Conservation (phyloP, 176 grass and related monocot species). For the Eragrostis nindensis region DNA sequence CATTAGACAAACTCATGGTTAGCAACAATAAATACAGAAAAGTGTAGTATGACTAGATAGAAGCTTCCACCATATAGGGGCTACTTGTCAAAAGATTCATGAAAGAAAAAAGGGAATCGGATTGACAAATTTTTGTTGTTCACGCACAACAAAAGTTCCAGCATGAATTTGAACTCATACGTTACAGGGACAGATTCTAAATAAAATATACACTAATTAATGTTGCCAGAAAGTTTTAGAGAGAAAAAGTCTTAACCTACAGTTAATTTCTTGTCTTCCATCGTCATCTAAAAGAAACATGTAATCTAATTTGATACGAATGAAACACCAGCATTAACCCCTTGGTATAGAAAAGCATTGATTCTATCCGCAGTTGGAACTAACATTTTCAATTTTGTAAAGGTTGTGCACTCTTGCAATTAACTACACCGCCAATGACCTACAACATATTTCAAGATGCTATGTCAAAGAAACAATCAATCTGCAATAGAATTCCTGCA, state of each 20-base stretch:
- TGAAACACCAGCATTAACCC: neutral
- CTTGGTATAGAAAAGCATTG: neutral
- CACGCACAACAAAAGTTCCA: conserved; percentile 25
- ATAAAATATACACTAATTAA: neutral
- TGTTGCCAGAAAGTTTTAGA: neutral
- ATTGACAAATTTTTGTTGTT: neutral
- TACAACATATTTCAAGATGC: neutral
- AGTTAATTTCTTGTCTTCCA: neutral
- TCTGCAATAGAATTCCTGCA: conserved; percentile 9
- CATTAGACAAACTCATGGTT: conserved; percentile 12
- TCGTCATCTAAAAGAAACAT: neutral
- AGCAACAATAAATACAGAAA: conserved; percentile 18
- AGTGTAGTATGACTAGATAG: neutral
- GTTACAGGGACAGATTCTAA: conserved; percentile 20
- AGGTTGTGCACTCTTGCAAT: conserved; percentile 18
- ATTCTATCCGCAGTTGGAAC: neutral
- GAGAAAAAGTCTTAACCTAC: neutral
- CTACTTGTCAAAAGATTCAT: neutral
- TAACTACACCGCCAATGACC: neutral
- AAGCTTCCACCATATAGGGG: neutral
- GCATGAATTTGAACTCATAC: neutral
- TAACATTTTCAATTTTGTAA: conserved; percentile 17
- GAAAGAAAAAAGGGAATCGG: neutral
- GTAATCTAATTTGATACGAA: conserved; percentile 4
- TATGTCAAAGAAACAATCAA: conserved; percentile 9